Conservation (phyloP, 768 basidiomycete genomes). For the Suillus decipiens region DNA sequence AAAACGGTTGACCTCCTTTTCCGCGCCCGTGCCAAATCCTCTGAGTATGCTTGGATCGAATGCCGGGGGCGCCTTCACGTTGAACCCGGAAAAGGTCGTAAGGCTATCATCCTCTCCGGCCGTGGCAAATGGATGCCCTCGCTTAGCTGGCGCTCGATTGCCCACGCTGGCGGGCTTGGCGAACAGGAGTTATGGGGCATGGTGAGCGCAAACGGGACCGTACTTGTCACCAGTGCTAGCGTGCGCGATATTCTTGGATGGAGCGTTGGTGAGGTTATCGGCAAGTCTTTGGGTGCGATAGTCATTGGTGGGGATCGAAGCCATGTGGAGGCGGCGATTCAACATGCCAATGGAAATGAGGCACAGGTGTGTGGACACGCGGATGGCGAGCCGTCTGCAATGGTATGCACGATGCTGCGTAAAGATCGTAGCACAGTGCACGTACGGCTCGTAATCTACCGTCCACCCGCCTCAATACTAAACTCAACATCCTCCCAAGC, state of each 20-base stretch:
- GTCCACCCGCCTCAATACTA: conserved; percentile 25
- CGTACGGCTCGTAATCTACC: conserved; percentile 41
- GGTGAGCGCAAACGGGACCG: conserved; percentile 45
- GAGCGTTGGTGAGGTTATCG: conserved; percentile 53
- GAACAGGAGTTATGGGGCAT: conserved; percentile 56
- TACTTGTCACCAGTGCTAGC: conserved; percentile 52
- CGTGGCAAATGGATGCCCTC: conserved; percentile 67
- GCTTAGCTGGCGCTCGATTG: conserved; percentile 62
- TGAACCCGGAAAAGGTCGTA: conserved; percentile 92
- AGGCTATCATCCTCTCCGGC: conserved; percentile 90
- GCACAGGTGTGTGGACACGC: conserved; percentile 26
- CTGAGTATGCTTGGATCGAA: conserved; percentile 84
- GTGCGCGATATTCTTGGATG: conserved; percentile 69
- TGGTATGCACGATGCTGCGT: conserved; percentile 40
- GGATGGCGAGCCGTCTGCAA: conserved; percentile 23
- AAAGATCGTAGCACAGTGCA: conserved; percentile 36
- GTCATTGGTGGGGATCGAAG: conserved; percentile 29
- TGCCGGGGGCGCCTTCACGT: conserved; percentile 85
- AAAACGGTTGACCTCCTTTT: conserved; percentile 83
- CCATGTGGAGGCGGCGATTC: conserved; percentile 19
- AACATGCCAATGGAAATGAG: conserved; percentile 10
- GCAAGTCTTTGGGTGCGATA: conserved; percentile 44
- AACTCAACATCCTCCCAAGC: neutral
- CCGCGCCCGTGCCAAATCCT: conserved; percentile 67
- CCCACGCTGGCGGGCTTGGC: conserved; percentile 49